Evolutionary conservation across 768 basidiomycete species (phyloP), one percentile per base, ranked within the genome.

Genomic region (Russula virescens): DNA sequence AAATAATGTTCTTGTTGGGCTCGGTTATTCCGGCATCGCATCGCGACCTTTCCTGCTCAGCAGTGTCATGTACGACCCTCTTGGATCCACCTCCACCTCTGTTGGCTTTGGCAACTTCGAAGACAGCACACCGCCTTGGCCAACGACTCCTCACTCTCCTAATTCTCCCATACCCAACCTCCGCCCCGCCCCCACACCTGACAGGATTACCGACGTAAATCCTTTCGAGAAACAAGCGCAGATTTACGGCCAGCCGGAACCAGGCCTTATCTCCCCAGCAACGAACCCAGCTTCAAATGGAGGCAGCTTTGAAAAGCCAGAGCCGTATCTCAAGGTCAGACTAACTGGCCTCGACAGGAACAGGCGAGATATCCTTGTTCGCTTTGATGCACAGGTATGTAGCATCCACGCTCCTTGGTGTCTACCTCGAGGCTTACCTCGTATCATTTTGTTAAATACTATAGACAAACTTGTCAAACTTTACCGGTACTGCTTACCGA

Each of bases 291-390:
- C 81, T 28, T 79, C 86, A 0, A 91, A 90, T 71, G 91, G 91
- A 6, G 72, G 77, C 35, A 85, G 78, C 63, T 88, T 81, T 67
- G 91, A 93, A 77, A 88, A 82, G 75, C 77, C 75, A 31, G 91
- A 89, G 68, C 90, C 91, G 26, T 97, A 92, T 73, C 79, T 99
- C 63, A 81, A 92, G 71, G 91, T 96, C 51, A 81, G 93, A 71
- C 89, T 99, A 65, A 89, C 91, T 19, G 90, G 87, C 16, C 73
- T 99, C 70, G 97, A 99, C 75, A 83, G 97, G 75, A 98, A 98
- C 78, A 81, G 94, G 74, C 82, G 95, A 69, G 97, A 99, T 71
- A 87, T 97, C 65, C 83, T 98, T 71, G 81, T 99, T 71, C 87
- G 92, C 71, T 84, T 99, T 65, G 97, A 99, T 74, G 94, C 94